These are phyloP conservation scores for Suillus fuscotomentosus DNA, from an alignment of 768 basidiomycete species.

Conservation along the genomic window DNA sequence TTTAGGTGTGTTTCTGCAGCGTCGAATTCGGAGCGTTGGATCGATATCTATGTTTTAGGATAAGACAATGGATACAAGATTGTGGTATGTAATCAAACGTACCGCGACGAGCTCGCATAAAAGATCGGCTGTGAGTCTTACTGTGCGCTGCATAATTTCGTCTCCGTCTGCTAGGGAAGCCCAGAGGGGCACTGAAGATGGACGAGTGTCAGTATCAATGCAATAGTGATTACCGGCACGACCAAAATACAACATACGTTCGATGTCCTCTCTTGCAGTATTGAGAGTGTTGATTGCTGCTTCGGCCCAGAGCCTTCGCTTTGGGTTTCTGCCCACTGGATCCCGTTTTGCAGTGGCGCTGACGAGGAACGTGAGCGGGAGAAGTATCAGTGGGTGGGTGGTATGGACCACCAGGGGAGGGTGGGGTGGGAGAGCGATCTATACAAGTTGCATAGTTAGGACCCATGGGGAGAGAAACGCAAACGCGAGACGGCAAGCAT, in stretches of 20 bases:
- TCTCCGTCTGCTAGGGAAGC: conserved; percentile 49
- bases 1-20: conserved; percentile 52
- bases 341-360: conserved; percentile 69
- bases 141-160: conserved; percentile 46
- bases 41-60: conserved; percentile 43
- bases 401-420: conserved; percentile 53
- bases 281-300: conserved; percentile 51
- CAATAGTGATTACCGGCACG: background rate
- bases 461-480: background rate
- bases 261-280: conserved; percentile 24
- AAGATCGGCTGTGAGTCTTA: conserved; percentile 69
- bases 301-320: conserved; percentile 64
- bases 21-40: conserved; percentile 63
- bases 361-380: conserved; percentile 64
- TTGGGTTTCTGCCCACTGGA: conserved; percentile 70
- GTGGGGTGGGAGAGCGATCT: conserved; percentile 31
- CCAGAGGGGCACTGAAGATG: conserved; percentile 51
- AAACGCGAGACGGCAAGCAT: background rate
- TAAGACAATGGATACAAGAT: background rate
- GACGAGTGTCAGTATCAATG: background rate
- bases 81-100: conserved; percentile 13
- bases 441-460: background rate
- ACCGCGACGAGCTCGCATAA: conserved; percentile 70
- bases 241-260: conserved; percentile 21
- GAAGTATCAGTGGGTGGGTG: conserved; percentile 68